A percentile compares a stretch with the other conserved stretches of the same genome.
Evolutionary conservation across 495 filamentous ascomycete species (phyloP).

Genomic region (Neurospora tetrasperma): DNA sequence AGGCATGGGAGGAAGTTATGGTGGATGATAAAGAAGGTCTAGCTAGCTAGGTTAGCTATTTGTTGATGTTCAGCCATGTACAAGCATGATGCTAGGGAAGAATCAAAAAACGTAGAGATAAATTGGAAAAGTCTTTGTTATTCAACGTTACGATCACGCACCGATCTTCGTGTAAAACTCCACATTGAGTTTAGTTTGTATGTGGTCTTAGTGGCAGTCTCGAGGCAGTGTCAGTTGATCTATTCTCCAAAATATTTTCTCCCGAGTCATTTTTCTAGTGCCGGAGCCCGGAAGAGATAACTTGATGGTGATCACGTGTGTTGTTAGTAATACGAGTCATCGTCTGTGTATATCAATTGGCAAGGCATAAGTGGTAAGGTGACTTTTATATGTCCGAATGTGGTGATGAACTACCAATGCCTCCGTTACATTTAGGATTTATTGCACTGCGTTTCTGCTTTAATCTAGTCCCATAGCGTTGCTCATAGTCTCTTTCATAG

Average conservation of each 20-base stretch:
- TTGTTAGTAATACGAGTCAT: background rate
- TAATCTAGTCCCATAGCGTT: background rate
- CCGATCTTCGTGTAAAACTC: background rate
- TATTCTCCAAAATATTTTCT: background rate
- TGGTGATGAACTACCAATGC: background rate
- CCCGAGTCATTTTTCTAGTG: background rate
- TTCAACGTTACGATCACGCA: background rate
- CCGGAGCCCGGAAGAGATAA: background rate
- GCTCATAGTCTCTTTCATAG: background rate
- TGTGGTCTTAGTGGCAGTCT: background rate
- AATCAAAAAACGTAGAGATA: background rate
- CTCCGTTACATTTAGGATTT: background rate
- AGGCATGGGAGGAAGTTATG: background rate
- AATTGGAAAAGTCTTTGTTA: background rate
- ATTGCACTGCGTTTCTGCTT: background rate
- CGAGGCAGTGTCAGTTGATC: background rate
- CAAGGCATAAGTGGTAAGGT: background rate
- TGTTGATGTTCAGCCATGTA: background rate
- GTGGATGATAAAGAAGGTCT: background rate
- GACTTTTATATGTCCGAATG: background rate
- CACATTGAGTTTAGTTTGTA: background rate
- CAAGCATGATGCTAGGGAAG: background rate
- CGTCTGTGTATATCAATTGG: background rate
- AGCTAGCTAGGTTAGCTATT: background rate
- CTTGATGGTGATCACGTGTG: background rate